Evolutionary conservation across 2,329 filamentous ascomycete genomes (phyloP).

Genomic region (Rhytidhysteron rufulum): DNA sequence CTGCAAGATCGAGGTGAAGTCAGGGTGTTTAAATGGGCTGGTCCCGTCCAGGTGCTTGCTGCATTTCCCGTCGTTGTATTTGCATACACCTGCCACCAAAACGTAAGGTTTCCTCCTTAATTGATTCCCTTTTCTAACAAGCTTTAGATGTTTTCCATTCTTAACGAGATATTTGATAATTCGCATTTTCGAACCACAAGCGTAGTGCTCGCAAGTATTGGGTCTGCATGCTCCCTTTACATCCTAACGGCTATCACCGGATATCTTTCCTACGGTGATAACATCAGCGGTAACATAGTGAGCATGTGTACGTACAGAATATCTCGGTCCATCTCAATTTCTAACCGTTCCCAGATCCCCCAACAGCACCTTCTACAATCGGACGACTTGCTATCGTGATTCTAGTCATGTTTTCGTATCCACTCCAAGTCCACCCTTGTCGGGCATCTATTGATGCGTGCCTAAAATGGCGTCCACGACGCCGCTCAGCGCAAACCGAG

Average conservation of each 20-base stretch:
- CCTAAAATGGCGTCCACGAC: conserved; percentile 76
- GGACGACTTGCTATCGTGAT: conserved; percentile 93
- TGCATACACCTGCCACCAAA: conserved; percentile 99
- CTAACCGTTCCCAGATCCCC: conserved; percentile 49
- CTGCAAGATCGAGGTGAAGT: conserved; percentile 70
- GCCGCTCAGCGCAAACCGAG: conserved; percentile 39
- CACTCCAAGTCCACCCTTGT: conserved; percentile 92
- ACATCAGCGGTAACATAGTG: conserved; percentile 87
- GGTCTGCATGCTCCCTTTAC: conserved; percentile 82
- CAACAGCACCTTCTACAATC: conserved; percentile 80
- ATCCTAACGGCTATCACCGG: conserved; percentile 90
- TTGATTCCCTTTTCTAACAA: conserved; percentile 5
- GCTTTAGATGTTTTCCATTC: conserved; percentile 89
- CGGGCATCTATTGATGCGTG: conserved; percentile 92
- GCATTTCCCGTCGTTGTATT: conserved; percentile 95
- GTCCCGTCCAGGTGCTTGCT: conserved; percentile 72
- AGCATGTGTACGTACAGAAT: conserved; percentile 69
- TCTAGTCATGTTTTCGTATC: conserved; percentile 93
- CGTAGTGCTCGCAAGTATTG: conserved; percentile 80
- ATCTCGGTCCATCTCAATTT: conserved; percentile 1
- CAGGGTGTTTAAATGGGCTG: conserved; percentile 72
- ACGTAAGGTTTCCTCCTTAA: conserved; percentile 53
- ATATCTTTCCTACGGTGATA: conserved; percentile 91
- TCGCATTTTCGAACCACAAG: conserved; percentile 72
- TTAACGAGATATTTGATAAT: conserved; percentile 90